Conservation (phyloP, 164 flowering plant species). For the Aristolochia californica region DNA sequence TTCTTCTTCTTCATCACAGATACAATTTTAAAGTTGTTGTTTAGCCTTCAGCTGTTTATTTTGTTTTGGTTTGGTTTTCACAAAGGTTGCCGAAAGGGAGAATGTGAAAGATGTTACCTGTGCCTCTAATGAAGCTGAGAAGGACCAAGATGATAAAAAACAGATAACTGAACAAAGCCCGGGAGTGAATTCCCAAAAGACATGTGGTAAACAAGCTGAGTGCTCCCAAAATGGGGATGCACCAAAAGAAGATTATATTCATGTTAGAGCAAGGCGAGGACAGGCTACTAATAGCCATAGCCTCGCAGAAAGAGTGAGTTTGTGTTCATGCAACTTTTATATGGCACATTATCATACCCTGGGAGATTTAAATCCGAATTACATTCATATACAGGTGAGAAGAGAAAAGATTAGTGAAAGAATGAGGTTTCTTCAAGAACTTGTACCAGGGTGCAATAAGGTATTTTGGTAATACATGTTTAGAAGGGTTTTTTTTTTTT, state of each 20-base stretch:
- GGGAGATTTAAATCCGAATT: constrained; percentile 8
- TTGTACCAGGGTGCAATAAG: constrained; percentile 98
- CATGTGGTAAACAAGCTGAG: constrained; percentile 44
- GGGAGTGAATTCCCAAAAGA: constrained; percentile 31
- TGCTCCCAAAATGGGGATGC: constrained; percentile 46
- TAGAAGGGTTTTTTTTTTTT: not conserved
- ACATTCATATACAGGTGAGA: constrained; percentile 52
- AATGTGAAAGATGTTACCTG: constrained; percentile 29
- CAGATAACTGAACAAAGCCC: constrained; percentile 28
- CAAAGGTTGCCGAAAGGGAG: constrained; percentile 33
- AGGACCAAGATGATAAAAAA: constrained; percentile 47
- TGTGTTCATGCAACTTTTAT: not conserved
- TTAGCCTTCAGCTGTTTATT: not conserved
- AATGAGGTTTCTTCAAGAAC: constrained; percentile 95
- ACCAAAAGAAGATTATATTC: constrained; percentile 66
- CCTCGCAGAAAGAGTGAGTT: constrained; percentile 86
- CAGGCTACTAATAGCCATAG: constrained; percentile 99
- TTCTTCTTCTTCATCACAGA: not conserved
- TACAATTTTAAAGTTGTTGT: not conserved
- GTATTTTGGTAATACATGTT: constrained; percentile 17
- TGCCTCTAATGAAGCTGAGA: constrained; percentile 23
- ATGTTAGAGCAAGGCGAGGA: constrained; percentile 88
- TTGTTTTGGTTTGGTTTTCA: not conserved
- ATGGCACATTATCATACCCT: not conserved
- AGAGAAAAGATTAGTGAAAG: constrained; percentile 94